Evolutionary conservation across 148 eudicot genomes (phyloP).

Genomic region (Rheum nobile): DNA sequence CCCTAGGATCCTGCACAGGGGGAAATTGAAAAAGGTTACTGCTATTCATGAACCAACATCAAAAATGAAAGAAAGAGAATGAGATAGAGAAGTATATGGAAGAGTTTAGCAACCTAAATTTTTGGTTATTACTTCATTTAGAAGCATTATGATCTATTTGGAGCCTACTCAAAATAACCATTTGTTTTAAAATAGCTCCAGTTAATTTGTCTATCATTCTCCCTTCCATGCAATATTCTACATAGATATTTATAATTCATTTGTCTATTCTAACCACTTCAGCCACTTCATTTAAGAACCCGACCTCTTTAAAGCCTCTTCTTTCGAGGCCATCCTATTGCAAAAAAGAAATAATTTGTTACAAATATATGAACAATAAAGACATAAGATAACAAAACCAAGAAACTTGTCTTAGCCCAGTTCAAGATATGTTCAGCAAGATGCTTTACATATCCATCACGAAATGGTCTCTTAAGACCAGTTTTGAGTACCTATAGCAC

Average conservation of each 20-base stretch:
- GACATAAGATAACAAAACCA: conserved; percentile 5
- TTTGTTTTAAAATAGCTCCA: neutral
- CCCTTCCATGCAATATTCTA: neutral
- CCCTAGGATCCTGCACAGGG: too few relatives aligned
- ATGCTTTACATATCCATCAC: conserved; percentile 84
- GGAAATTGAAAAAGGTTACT: neutral
- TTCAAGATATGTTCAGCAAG: conserved; percentile 75
- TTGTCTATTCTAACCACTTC: conserved; percentile 92
- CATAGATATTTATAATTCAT: neutral
- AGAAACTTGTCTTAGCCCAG: conserved; percentile 62
- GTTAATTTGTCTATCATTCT: neutral
- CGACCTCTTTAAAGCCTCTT: conserved; percentile 83
- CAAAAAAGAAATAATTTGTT: neutral
- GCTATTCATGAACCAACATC: neutral
- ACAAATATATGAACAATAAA: neutral
- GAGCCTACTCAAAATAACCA: too few relatives aligned
- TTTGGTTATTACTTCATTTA: neutral
- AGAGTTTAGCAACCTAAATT: neutral
- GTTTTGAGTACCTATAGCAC: conserved; percentile 58
- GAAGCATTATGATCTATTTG: neutral
- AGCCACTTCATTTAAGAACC: conserved; percentile 84
- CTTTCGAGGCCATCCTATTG: conserved; percentile 85
- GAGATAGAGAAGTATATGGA: neutral
- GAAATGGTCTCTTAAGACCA: conserved; percentile 93
- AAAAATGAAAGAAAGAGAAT: too few relatives aligned